phyloP scores from a whole-genome alignment of 2,329 filamentous ascomycete genomes.

The Neoarthrinium moseri region DNA sequence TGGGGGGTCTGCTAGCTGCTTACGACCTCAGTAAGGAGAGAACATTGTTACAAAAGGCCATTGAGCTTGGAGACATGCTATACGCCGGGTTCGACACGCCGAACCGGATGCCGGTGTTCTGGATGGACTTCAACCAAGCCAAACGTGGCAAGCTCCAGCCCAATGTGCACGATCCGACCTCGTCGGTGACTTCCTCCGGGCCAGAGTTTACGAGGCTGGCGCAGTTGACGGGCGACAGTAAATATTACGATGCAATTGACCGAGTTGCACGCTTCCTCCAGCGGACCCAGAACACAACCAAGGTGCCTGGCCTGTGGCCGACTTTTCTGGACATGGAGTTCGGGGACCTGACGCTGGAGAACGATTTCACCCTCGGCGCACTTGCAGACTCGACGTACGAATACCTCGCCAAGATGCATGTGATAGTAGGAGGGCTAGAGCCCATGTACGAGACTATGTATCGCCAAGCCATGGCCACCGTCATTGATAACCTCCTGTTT shows the following conservation, averaged over 20 bases:
- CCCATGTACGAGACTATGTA: conserved; percentile 63
- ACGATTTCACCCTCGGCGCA: conserved; percentile 51
- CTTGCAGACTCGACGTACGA: conserved; percentile 58
- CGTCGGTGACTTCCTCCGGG: conserved; percentile 56
- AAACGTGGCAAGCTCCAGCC: conserved; percentile 31
- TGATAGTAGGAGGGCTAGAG: conserved; percentile 65
- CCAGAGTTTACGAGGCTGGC: conserved; percentile 71
- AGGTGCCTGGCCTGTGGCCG: conserved; percentile 77
- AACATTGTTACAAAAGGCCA: conserved; percentile 40
- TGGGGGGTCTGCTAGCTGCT: conserved; percentile 43
- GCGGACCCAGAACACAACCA: conserved; percentile 64
- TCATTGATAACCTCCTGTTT: conserved; percentile 64
- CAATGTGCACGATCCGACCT: conserved; percentile 33
- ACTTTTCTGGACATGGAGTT: conserved; percentile 57
- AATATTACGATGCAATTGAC: conserved; percentile 74
- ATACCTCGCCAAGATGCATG: conserved; percentile 60
- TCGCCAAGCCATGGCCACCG: conserved; percentile 55
- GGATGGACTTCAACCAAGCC: conserved; percentile 50
- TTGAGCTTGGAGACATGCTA: conserved; percentile 46
- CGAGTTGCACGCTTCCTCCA: conserved; percentile 71
- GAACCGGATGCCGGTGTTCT: conserved; percentile 52
- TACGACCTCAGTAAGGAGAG: conserved; percentile 43
- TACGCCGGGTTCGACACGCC: conserved; percentile 48
- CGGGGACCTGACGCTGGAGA: conserved; percentile 39
- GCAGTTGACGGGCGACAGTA: conserved; percentile 66